Percentiles rank a stretch among this genome's conserved stretches.
Conservation (phyloP, 2,329 filamentous ascomycete genomes). For the Zasmidium angulare region DNA sequence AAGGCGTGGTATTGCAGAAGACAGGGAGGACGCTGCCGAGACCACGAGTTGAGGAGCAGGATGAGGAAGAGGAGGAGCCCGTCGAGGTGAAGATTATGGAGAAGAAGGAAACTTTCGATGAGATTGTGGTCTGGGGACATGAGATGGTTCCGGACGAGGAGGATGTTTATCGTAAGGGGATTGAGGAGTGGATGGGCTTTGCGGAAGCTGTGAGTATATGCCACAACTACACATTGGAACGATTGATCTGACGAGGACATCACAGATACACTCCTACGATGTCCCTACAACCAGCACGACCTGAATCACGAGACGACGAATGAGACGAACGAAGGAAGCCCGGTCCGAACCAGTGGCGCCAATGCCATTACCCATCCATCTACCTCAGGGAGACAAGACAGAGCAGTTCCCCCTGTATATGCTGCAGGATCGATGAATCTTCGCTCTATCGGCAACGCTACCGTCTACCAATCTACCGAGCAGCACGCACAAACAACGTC, state of each 20-base stretch:
- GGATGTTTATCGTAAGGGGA: slow-evolving; percentile 71
- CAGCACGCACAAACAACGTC: background rate
- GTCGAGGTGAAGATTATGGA: slow-evolving; percentile 60
- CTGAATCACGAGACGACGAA: background rate
- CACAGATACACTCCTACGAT: slow-evolving; percentile 17
- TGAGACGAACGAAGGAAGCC: background rate
- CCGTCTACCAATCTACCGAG: background rate
- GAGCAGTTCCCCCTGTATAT: slow-evolving; percentile 6
- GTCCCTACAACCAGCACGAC: background rate
- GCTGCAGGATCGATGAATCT: slow-evolving; percentile 11
- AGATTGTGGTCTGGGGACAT: slow-evolving; percentile 82
- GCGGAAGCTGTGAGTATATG: slow-evolving; percentile 61
- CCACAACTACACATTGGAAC: background rate
- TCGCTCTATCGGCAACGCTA: slow-evolving; percentile 1
- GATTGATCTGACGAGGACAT: slow-evolving; percentile 3
- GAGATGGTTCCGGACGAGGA: slow-evolving; percentile 63
- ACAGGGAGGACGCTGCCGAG: slow-evolving; percentile 23
- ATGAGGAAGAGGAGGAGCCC: slow-evolving; percentile 43
- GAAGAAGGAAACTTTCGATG: slow-evolving; percentile 67
- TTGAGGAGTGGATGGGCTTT: slow-evolving; percentile 79
- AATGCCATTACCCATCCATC: slow-evolving; percentile 1
- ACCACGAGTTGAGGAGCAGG: slow-evolving; percentile 37
- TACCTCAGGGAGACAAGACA: background rate
- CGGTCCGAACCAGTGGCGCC: background rate
- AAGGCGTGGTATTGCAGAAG: slow-evolving; percentile 39